Base-by-base conservation (phyloP, 2,329 filamentous ascomycete genomes). In the Pseudogymnoascus sp. region DNA sequence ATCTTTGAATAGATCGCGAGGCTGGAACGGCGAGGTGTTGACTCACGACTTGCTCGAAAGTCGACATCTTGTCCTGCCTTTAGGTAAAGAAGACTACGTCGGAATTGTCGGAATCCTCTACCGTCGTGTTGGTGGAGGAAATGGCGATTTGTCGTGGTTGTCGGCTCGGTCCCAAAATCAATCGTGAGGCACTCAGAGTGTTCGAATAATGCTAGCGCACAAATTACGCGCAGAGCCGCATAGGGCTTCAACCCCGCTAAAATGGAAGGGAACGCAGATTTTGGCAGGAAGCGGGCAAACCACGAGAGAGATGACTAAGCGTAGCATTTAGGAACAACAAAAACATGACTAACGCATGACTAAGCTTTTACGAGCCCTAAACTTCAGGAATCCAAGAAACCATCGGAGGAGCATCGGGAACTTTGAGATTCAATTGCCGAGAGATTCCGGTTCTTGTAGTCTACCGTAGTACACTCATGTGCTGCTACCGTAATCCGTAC, bases 41-140 rank as follows among this genome's bases (percentile, higher is more conserved):
- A 87, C 85, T 87, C 80, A 88, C 85, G 82, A 86, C 84, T 78
- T 79, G 77, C 82, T 88, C 85, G 79, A 88, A 87, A 75, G 82
- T 83, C 77, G 84, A 87, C 84, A 87, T 87, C 76, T 80, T 84
- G 73, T 72, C 70, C 69, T 72, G 66, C 69, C 70, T 70, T 64
- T 65, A 64, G 64, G 66, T 64, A 72, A 70, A 73, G 70, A 71
- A 72, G 70, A 70, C 70, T 71, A 67, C 70, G 68, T 70, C 70
- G 69, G 68, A 70, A 69, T 67, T 67, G 64, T 62, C 65, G 68
- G 67, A 68, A 67, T 71, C 68, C 70, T 74, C 67, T 69, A 74
- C 71, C 74, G 73, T 71, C 69, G 71, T 71, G 64, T 69, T 74
- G 70, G 71, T 71, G 69, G 66, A 71, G 69, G 67, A 62, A 47